phyloP scores from a whole-genome alignment of 306 rosid genomes.

The Dalbergia cochinchinensis region DNA sequence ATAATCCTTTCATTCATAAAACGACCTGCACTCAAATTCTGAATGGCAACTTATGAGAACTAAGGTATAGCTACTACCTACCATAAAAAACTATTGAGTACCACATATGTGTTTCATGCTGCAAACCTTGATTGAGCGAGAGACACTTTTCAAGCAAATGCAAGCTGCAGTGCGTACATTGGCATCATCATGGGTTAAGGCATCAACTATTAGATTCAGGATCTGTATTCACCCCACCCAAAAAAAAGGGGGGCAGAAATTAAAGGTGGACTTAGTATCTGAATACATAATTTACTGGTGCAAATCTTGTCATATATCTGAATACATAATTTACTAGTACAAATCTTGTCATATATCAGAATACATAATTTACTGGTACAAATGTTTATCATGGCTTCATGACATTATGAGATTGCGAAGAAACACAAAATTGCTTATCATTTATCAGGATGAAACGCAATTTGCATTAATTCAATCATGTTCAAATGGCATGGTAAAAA shows the following conservation, averaged over 20 bases:
- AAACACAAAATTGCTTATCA: constrained; percentile 22
- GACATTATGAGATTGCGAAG: constrained; percentile 37
- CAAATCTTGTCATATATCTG: constrained; percentile 18
- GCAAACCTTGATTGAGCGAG: constrained; percentile 93
- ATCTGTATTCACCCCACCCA: constrained; percentile 53
- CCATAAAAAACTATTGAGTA: constrained; percentile 37
- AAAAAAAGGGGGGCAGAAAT: not conserved
- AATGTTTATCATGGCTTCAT: constrained; percentile 25
- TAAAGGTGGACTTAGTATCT: constrained; percentile 29
- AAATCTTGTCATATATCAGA: constrained; percentile 6
- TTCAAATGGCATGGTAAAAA: not conserved
- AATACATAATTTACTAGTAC: constrained; percentile 27
- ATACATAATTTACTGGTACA: constrained; percentile 31
- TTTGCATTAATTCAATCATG: not conserved
- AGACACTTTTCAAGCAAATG: constrained; percentile 85
- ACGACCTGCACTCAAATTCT: constrained; percentile 92
- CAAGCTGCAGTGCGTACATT: constrained; percentile 86
- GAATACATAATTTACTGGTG: constrained; percentile 20
- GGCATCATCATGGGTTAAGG: constrained; percentile 73
- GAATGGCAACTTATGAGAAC: constrained; percentile 62
- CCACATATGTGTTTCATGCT: constrained; percentile 31
- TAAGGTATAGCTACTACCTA: not conserved
- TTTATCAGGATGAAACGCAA: constrained; percentile 18
- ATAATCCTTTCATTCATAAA: constrained; percentile 84
- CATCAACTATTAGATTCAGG: constrained; percentile 63